Percentiles rank a stretch among this genome's conserved stretches.
phyloP scores from a whole-genome alignment of 1,284 basidiomycete species.

The Heterobasidion annosum region DNA sequence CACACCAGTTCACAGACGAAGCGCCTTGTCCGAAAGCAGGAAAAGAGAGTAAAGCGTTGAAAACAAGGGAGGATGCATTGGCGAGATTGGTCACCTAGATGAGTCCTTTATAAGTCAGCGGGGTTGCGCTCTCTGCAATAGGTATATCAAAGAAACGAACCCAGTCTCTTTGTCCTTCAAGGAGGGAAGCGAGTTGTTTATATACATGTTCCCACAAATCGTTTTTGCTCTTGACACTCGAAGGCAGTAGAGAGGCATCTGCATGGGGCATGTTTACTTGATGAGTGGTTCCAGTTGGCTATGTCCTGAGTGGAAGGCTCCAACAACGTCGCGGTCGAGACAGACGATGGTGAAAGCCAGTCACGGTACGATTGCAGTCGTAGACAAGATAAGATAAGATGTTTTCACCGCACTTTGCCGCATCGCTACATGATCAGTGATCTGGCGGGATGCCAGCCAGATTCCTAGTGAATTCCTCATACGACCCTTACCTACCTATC shows the following conservation, averaged over 20 bases:
- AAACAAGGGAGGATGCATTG: slow-evolving; percentile 75
- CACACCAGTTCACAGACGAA: slow-evolving; percentile 83
- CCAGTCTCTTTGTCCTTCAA: slow-evolving; percentile 70
- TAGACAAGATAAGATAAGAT: slow-evolving; percentile 6
- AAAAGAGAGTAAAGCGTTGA: slow-evolving; percentile 65
- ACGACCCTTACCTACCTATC: neutral
- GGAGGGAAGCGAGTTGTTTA: slow-evolving; percentile 48
- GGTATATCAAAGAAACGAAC: slow-evolving; percentile 26
- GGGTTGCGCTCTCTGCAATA: neutral
- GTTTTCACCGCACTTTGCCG: neutral
- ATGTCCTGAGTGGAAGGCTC: too few species aligned
- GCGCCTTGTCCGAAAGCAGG: slow-evolving; percentile 54
- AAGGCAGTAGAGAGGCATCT: slow-evolving; percentile 67
- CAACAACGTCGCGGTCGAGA: too few species aligned
- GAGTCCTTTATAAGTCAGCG: slow-evolving; percentile 1
- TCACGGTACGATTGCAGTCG: neutral
- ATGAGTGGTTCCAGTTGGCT: too few species aligned
- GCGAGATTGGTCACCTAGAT: slow-evolving; percentile 76
- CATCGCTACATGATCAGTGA: neutral
- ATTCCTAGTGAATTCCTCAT: neutral
- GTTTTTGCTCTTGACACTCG: slow-evolving; percentile 52
- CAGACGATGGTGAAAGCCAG: too few species aligned
- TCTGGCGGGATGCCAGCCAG: neutral
- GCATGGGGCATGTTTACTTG: slow-evolving; percentile 67
- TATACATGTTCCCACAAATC: slow-evolving; percentile 76